These are phyloP conservation scores for Umbilicaria muhlenbergii DNA, from an alignment of 495 filamentous ascomycete species.

Conservation along the genomic window DNA sequence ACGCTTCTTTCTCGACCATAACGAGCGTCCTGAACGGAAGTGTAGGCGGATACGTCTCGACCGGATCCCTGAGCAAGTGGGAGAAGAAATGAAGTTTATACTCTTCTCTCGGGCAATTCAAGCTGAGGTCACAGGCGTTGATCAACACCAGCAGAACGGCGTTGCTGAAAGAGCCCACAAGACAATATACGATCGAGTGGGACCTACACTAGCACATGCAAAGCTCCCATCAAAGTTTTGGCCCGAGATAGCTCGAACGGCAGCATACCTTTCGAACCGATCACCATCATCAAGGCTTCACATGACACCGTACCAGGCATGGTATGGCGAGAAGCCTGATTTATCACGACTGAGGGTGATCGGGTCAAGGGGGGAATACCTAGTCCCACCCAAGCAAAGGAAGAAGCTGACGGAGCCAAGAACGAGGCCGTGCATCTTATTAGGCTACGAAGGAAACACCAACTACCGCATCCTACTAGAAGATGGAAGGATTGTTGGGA, in stretches of 20 bases:
- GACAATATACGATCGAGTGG: constrained; percentile 10
- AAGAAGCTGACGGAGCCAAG: constrained; percentile 14
- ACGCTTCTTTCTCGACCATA: constrained; percentile 11
- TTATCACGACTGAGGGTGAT: constrained; percentile 14
- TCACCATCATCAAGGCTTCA: constrained; percentile 10
- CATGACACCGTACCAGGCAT: constrained; percentile 16
- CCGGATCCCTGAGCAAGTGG: constrained; percentile 8
- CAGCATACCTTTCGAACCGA: constrained; percentile 13
- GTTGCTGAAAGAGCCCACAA: constrained; percentile 12
- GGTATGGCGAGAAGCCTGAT: constrained; percentile 14
- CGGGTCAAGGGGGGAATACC: constrained; percentile 9
- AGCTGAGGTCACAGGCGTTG: constrained; percentile 8
- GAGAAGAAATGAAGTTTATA: constrained; percentile 14
- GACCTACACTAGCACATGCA: constrained; percentile 8
- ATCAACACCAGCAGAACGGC: constrained; percentile 14
- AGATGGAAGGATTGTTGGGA: constrained; percentile 15
- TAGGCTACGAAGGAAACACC: constrained; percentile 14
- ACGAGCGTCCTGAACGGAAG: constrained; percentile 12
- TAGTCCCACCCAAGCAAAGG: constrained; percentile 11
- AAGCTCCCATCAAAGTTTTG: constrained; percentile 12
- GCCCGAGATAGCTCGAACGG: constrained; percentile 12
- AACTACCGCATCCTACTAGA: constrained; percentile 15
- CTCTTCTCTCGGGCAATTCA: constrained; percentile 11
- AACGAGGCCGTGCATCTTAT: constrained; percentile 11
- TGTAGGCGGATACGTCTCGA: constrained; percentile 12